These are phyloP conservation scores for Lipomyces starkeyi DNA, from an alignment of 805 yeast genomes.

Conservation along the genomic window DNA sequence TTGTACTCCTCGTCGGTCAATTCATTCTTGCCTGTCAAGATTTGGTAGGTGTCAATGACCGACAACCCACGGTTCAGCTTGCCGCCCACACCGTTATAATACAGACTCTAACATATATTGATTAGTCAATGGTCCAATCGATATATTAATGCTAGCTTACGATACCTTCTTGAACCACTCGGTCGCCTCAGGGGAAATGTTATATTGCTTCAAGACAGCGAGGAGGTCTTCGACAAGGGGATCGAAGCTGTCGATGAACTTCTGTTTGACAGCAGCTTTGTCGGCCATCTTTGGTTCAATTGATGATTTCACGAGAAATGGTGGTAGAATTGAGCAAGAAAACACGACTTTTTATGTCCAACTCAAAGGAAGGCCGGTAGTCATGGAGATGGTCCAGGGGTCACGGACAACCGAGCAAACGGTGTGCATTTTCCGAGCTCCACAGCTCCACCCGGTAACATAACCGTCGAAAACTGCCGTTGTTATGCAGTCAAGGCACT, in stretches of 20 bases:
- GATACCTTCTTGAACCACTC: conserved; percentile 72
- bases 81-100: conserved; percentile 95
- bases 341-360: neutral
- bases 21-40: conserved; percentile 71
- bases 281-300: conserved; percentile 18
- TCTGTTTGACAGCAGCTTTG: conserved; percentile 34
- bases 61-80: conserved; percentile 95
- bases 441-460: neutral
- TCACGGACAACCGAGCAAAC: neutral
- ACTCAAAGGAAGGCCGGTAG: neutral
- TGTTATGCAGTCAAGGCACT: neutral
- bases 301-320: neutral
- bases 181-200: conserved; percentile 84
- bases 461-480: neutral
- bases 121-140: neutral
- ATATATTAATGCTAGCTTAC: neutral
- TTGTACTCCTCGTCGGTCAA: conserved; percentile 73
- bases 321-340: neutral
- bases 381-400: neutral
- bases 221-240: conserved; percentile 75
- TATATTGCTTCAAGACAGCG: conserved; percentile 65
- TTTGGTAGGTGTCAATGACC: conserved; percentile 88
- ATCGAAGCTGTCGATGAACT: conserved; percentile 63
- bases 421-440: neutral
- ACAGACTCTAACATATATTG: conserved; percentile 51